A percentile compares a stretch with the other conserved stretches of the same genome.
Evolutionary conservation across 495 filamentous ascomycete genomes (phyloP).

Genomic region (Sordaria brevicollis): DNA sequence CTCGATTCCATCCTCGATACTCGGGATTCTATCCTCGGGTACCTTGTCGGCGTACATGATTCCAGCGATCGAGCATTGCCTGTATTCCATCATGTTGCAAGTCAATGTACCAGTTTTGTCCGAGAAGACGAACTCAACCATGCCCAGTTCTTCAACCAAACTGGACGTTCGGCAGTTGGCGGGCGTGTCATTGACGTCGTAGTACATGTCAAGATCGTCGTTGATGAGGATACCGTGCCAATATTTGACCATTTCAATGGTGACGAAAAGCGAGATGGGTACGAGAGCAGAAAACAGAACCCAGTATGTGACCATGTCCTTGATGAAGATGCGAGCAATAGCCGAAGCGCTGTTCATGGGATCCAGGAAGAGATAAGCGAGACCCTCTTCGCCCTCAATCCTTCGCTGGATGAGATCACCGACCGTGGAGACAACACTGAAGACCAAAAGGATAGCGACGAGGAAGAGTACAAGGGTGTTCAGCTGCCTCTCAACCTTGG

Average conservation of each 20-base stretch:
- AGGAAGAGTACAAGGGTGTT: conserved; percentile 90
- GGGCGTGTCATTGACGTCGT: conserved; percentile 89
- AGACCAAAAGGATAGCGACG: conserved; percentile 67
- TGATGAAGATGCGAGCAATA: conserved; percentile 72
- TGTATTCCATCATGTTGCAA: conserved; percentile 99
- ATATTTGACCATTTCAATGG: conserved; percentile 96
- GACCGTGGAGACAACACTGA: conserved; percentile 82
- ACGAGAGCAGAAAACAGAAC: conserved; percentile 96
- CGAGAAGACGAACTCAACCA: conserved; percentile 98
- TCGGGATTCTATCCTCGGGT: conserved; percentile 80
- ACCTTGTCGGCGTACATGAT: conserved; percentile 92
- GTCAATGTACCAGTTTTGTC: conserved; percentile 99
- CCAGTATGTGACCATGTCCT: conserved; percentile 97
- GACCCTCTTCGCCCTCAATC: conserved; percentile 38
- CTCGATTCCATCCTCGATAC: conserved; percentile 61
- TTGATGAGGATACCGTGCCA: conserved; percentile 96
- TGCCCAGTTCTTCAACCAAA: conserved; percentile 92
- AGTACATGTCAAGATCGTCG: conserved; percentile 95
- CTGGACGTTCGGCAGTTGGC: conserved; percentile 93
- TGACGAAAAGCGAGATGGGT: conserved; percentile 96
- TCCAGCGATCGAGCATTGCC: conserved; percentile 84
- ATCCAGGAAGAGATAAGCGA: conserved; percentile 63
- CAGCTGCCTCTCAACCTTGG: conserved; percentile 84
- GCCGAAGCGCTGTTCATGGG: conserved; percentile 29
- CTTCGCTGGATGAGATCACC: conserved; percentile 77